Conservation (phyloP, 352 stramenopile species). For the Globisporangium orthogonon region DNA sequence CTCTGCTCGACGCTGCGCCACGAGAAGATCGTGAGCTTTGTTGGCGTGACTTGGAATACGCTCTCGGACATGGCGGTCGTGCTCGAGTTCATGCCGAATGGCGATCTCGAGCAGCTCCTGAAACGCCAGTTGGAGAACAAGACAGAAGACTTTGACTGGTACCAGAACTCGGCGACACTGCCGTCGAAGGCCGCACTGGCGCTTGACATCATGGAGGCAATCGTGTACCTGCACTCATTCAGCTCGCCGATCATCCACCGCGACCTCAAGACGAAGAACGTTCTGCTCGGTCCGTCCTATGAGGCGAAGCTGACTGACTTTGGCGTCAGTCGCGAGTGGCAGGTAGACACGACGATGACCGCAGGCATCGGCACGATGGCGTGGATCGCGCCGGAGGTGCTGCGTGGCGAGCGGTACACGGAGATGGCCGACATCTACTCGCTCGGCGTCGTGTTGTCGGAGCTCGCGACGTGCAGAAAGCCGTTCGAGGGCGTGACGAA, state of each 20-base stretch:
- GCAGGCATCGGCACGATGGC: slow-evolving; percentile 80
- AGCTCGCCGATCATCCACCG: slow-evolving; percentile 77
- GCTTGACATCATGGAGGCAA: slow-evolving; percentile 65
- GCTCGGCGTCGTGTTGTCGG: slow-evolving; percentile 73
- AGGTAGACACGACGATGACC: slow-evolving; percentile 74
- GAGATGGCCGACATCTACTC: slow-evolving; percentile 87
- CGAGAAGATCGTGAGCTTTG: slow-evolving; percentile 74
- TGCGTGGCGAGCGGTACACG: slow-evolving; percentile 78
- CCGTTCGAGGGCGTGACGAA: slow-evolving; percentile 69
- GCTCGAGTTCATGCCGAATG: slow-evolving; percentile 75
- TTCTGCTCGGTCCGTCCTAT: slow-evolving; percentile 54
- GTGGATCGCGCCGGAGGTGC: slow-evolving; percentile 77
- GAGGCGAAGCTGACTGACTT: slow-evolving; percentile 82
- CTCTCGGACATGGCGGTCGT: slow-evolving; percentile 78
- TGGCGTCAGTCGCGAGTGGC: slow-evolving; percentile 72
- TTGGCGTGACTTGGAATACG: slow-evolving; percentile 83
- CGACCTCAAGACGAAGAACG: slow-evolving; percentile 76
- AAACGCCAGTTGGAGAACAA: slow-evolving; percentile 43
- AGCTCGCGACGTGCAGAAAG: slow-evolving; percentile 59
- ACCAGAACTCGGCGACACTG: slow-evolving; percentile 41
- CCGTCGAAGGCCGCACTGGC: slow-evolving; percentile 52
- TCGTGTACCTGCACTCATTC: slow-evolving; percentile 82
- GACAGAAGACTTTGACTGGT: slow-evolving; percentile 62
- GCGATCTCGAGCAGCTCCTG: slow-evolving; percentile 66
- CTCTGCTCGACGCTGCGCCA: slow-evolving; percentile 73